Conservation (phyloP, 352 stramenopile genomes). For the Poterioochromonas sp. region DNA sequence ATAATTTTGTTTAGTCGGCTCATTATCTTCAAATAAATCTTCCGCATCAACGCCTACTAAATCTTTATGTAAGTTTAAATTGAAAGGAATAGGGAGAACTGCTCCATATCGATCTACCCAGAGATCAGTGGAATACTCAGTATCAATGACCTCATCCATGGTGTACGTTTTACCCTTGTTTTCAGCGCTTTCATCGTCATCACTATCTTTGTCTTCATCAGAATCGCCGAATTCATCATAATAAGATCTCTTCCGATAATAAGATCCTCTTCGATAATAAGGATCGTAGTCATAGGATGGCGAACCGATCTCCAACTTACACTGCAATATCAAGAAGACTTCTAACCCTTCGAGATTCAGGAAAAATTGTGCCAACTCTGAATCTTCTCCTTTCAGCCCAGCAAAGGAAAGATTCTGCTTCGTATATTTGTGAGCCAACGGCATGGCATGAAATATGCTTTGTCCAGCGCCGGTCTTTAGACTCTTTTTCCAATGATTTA, state of each 20-base stretch:
- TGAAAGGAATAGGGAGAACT: background rate
- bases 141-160: no score
- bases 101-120: background rate
- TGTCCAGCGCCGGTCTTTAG: background rate
- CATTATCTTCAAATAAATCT: background rate
- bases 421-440: constrained; percentile 32
- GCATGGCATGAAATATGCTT: background rate
- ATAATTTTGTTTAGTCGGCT: background rate
- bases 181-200: background rate
- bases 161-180: no score
- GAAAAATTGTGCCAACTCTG: background rate
- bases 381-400: constrained; percentile 31
- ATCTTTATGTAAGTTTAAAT: background rate
- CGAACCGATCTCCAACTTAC: background rate
- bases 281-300: no score
- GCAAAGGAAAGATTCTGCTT: constrained; percentile 22
- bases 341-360: background rate
- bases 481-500: background rate
- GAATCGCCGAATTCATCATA: background rate
- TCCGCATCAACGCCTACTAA: background rate
- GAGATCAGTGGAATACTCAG: background rate
- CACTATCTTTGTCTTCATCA: background rate
- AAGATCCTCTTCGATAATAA: no score
- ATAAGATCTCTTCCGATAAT: no score
- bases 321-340: background rate